Base-by-base conservation (phyloP, 768 basidiomycete species). In the Boletus edulis region DNA sequence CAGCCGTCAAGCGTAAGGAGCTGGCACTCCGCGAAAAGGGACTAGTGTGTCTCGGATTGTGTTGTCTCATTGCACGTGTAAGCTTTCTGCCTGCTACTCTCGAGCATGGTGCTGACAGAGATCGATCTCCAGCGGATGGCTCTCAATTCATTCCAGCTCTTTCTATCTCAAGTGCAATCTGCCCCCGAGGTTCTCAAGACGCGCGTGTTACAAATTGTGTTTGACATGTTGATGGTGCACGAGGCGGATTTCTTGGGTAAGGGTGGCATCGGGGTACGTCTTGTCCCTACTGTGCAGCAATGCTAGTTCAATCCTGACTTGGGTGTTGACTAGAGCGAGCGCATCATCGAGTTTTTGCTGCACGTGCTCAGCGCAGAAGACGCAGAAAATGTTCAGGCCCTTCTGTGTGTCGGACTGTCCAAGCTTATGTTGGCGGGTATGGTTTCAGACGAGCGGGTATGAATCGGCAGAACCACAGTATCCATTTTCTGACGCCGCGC, bases 1-100 rank as follows among this genome's bases (percentile, higher is more conserved):
- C 96, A 3, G 84, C 91, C 5, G 91, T 98, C 42, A 86, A 87
- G 65, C 83, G 91, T 49, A 95, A 95, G 72, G 93, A 96, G 61
- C 78, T 90, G 6, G 55, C 57, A 3, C 73, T 91, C 27, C 75
- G 83, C 22, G 83, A 88, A 66, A 79, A 82, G 53, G 89, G 86
- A 3, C 66, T 90, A n/a, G 74, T 85, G 38, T 81, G 82, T 43
- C 74, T 91, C 10, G 89, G 88, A 0, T 65, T 92, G 14, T 89
- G 86, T 61, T 89, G 83, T 66, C 78, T 91, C 37, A 90, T 94
- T 63, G 91, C 89, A 76, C 61, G 63, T 58, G 66, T 68, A 54
- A 34, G 65, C 11, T 11, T 38, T 24, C 34, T 11, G 2, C 41
- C 5, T 12, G 29, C 2, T 20, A 11, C 9, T 7, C 9, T n/a